A percentile compares a stretch with the other conserved stretches of the same genome.
phyloP scores from a whole-genome alignment of 2,329 filamentous ascomycete genomes.

The Aspergillus tubingensis region DNA sequence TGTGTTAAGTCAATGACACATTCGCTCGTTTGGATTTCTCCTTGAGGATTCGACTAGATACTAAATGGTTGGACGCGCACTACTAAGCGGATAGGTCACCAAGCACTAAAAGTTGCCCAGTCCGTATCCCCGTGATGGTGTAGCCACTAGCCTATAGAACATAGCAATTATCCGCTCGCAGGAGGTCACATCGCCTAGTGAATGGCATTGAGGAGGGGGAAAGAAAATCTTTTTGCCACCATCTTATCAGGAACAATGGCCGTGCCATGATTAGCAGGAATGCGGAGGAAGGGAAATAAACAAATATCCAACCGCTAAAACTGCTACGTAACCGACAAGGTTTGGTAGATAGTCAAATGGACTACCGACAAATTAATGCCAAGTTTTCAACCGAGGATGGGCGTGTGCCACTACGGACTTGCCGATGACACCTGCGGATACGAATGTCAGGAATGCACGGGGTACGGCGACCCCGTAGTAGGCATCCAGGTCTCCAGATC shows the following conservation, averaged over 20 bases:
- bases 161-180: neutral
- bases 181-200: neutral
- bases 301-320: neutral
- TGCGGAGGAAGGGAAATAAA: slow-evolving; percentile 16
- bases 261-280: slow-evolving; percentile 4
- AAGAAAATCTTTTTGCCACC: slow-evolving; percentile 18
- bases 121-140: neutral
- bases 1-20: neutral
- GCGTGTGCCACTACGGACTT: slow-evolving; percentile 24
- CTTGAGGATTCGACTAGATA: neutral
- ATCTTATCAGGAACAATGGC: slow-evolving; percentile 22
- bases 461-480: slow-evolving; percentile 22
- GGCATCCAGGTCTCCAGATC: neutral
- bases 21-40: neutral
- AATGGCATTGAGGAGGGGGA: neutral
- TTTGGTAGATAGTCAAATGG: slow-evolving; percentile 15
- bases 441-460: slow-evolving; percentile 19
- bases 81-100: neutral
- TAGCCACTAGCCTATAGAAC: neutral
- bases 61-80: too few species aligned
- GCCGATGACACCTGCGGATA: slow-evolving; percentile 27
- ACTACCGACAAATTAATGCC: slow-evolving; percentile 15
- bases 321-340: slow-evolving; percentile 11
- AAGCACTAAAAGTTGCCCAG: neutral
- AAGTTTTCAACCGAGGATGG: slow-evolving; percentile 18